A percentile compares a stretch with the other conserved stretches of the same genome.
These are phyloP conservation scores for Lachancea fermentati DNA, from an alignment of 805 yeast genomes.

Conservation along the genomic window DNA sequence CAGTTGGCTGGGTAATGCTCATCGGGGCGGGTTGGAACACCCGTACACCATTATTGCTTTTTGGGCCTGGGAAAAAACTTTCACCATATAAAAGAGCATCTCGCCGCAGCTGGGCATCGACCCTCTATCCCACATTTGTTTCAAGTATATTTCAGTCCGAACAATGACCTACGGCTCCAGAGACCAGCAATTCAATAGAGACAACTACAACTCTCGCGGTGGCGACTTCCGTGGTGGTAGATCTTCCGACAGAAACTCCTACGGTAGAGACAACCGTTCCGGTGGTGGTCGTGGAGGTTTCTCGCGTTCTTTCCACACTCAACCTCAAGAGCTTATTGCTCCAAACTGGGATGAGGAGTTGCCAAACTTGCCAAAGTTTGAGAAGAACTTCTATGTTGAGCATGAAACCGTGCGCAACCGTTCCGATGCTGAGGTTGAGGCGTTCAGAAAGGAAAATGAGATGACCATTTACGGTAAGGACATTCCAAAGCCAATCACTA, in stretches of 20 bases:
- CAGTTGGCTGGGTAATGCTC: too few species aligned
- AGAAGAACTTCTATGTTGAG: slow-evolving; percentile 91
- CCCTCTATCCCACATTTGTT: not conserved
- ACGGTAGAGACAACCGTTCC: slow-evolving; percentile 34
- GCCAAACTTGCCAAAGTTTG: slow-evolving; percentile 71
- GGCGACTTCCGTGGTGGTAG: slow-evolving; percentile 38
- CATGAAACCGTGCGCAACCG: slow-evolving; percentile 72
- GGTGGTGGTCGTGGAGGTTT: slow-evolving; percentile 37
- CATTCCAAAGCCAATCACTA: slow-evolving; percentile 89
- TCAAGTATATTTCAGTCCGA: not conserved
- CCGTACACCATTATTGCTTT: too few species aligned
- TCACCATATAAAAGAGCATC: not conserved
- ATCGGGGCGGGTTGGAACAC: too few species aligned
- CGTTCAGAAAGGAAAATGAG: slow-evolving; percentile 76
- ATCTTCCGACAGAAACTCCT: slow-evolving; percentile 34
- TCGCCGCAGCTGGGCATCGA: not conserved
- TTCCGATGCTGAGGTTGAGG: slow-evolving; percentile 62
- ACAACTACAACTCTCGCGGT: slow-evolving; percentile 36
- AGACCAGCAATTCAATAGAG: slow-evolving; percentile 34
- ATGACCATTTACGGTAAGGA: slow-evolving; percentile 81
- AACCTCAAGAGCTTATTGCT: slow-evolving; percentile 38
- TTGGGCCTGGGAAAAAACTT: too few species aligned
- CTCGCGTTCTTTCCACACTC: slow-evolving; percentile 35
- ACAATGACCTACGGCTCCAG: slow-evolving; percentile 33
- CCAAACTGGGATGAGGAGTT: slow-evolving; percentile 75